These are phyloP conservation scores for Globisporangium apiculatum DNA, from an alignment of 352 stramenopile genomes.

Conservation along the genomic window DNA sequence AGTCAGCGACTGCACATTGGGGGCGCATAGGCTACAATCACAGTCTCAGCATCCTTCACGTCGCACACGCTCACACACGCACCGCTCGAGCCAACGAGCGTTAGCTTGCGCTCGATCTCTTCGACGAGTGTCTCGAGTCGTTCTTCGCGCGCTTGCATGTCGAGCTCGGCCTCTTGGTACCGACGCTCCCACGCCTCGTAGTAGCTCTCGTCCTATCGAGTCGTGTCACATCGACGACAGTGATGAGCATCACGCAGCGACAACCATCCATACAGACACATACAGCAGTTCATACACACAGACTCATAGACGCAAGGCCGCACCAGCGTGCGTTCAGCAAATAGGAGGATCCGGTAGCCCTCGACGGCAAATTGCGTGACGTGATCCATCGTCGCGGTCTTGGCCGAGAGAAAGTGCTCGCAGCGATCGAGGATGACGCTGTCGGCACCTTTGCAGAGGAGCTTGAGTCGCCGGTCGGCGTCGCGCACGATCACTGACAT, in stretches of 20 bases:
- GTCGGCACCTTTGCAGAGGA: constrained; percentile 81
- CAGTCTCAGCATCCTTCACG: too few relatives aligned
- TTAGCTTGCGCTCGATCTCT: constrained; percentile 82
- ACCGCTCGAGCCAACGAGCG: constrained; percentile 82
- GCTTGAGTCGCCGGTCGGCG: constrained; percentile 36
- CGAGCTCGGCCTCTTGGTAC: constrained; percentile 64
- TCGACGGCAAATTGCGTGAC: constrained; percentile 79
- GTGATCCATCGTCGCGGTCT: constrained; percentile 55
- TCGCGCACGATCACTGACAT: constrained; percentile 81
- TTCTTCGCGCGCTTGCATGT: constrained; percentile 58
- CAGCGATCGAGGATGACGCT: constrained; percentile 71
- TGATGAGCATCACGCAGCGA: too few relatives aligned
- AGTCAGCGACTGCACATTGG: not conserved
- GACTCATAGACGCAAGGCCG: constrained; percentile 3
- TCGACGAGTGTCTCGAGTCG: constrained; percentile 50
- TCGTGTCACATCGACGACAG: not conserved
- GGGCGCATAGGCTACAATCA: too few relatives aligned
- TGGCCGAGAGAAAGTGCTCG: constrained; percentile 46
- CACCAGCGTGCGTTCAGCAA: constrained; percentile 70
- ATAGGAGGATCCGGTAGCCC: constrained; percentile 81
- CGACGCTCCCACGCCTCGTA: constrained; percentile 60
- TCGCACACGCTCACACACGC: not conserved
- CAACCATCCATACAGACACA: not conserved
- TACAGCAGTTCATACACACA: not conserved
- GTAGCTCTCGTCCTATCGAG: constrained; percentile 48